Evolutionary conservation across 805 yeast species (phyloP).

Genomic region (Candida nitratophila): DNA sequence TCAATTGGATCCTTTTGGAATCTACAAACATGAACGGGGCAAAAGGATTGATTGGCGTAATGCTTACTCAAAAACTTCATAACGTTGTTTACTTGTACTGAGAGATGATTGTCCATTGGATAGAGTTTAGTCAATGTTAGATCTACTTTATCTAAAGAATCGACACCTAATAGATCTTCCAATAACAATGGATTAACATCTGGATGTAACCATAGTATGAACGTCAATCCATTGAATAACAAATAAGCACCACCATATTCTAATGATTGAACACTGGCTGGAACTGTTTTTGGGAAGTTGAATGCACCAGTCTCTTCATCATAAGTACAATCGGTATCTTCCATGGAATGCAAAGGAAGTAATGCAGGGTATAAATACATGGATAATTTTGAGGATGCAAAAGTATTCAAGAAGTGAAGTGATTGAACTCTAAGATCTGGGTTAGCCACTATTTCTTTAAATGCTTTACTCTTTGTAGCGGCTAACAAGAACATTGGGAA

Average conservation of each 20-base stretch:
- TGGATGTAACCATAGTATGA: constrained; percentile 62
- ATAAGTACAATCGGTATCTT: constrained; percentile 47
- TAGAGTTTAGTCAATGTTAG: constrained; percentile 59
- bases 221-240: constrained; percentile 57
- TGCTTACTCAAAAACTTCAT: constrained; percentile 45
- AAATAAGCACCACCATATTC: constrained; percentile 72
- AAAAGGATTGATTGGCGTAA: constrained; percentile 28
- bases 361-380: constrained; percentile 76
- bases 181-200: constrained; percentile 60
- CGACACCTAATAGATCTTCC: constrained; percentile 68
- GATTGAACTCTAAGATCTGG: constrained; percentile 63
- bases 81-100: constrained; percentile 58
- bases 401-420: constrained; percentile 40
- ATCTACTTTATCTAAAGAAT: constrained; percentile 38
- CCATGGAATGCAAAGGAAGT: constrained; percentile 61
- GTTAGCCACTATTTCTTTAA: constrained; percentile 41
- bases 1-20: constrained; percentile 57
- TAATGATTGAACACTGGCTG: constrained; percentile 34
- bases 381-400: constrained; percentile 50
- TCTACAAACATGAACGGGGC: constrained; percentile 55
- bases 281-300: constrained; percentile 42
- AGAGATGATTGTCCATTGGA: constrained; percentile 58
- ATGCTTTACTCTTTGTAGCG: constrained; percentile 60
- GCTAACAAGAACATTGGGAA: constrained; percentile 63
- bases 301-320: constrained; percentile 36